Evolutionary conservation across 2,329 filamentous ascomycete genomes (phyloP).

Genomic region (Drechslerella dactyloides): DNA sequence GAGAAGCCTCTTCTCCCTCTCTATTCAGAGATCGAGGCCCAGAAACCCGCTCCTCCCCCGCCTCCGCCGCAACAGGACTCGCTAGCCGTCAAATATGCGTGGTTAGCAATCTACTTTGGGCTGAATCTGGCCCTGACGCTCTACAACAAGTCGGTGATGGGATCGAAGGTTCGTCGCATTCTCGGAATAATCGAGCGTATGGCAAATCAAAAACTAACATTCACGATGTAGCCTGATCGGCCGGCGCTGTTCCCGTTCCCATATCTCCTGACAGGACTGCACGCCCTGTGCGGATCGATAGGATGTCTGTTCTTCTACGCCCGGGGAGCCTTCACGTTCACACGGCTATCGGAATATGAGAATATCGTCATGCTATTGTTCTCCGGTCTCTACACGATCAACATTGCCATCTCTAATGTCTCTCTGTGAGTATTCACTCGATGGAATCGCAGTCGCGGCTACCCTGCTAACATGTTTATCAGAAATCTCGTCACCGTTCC

Average conservation of each 20-base stretch:
- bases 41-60: conserved; percentile 36
- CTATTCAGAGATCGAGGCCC: conserved; percentile 44
- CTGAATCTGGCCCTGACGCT: conserved; percentile 63
- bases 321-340: conserved; percentile 64
- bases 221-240: conserved; percentile 25
- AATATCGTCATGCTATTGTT: conserved; percentile 66
- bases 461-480: conserved; percentile 20
- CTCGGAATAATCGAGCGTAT: conserved; percentile 53
- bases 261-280: conserved; percentile 67
- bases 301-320: conserved; percentile 65
- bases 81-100: conserved; percentile 60
- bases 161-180: conserved; percentile 53
- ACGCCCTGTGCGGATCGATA: conserved; percentile 66
- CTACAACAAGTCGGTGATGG: conserved; percentile 67
- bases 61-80: conserved; percentile 47
- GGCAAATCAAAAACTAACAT: conserved; percentile 35
- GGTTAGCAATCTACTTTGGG: conserved; percentile 64
- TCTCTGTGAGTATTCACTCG: conserved; percentile 62
- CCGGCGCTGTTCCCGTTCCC: conserved; percentile 64
- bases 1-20: conserved; percentile 49
- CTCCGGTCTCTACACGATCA: conserved; percentile 68
- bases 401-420: conserved; percentile 70
- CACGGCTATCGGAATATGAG: conserved; percentile 63
- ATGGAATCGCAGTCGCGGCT: background rate
- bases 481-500: conserved; percentile 66